These are phyloP conservation scores for Pharus latifolius DNA, from an alignment of 176 grass and related monocot species.

Conservation along the genomic window DNA sequence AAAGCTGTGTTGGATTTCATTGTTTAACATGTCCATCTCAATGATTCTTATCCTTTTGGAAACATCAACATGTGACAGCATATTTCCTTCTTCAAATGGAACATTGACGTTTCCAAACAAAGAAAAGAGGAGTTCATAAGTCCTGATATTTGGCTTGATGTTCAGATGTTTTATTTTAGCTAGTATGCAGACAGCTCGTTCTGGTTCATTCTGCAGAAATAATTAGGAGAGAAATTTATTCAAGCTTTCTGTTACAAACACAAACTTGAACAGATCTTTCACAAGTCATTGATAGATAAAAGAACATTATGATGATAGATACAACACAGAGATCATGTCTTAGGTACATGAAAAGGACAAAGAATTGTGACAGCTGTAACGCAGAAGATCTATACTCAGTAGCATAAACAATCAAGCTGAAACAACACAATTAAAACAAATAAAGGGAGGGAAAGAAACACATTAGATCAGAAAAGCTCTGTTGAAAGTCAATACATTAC, in stretches of 20 bases:
- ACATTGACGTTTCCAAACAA: slow-evolving; percentile 68
- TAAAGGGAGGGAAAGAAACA: background rate
- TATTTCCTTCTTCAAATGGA: slow-evolving; percentile 85
- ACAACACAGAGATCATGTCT: background rate
- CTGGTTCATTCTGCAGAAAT: slow-evolving; percentile 61
- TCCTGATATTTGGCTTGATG: slow-evolving; percentile 53
- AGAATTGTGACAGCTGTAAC: background rate
- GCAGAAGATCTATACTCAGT: background rate
- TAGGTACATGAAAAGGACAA: background rate
- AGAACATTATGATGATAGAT: background rate
- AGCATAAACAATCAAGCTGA: background rate
- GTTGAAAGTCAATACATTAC: slow-evolving; percentile 32
- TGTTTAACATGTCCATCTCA: slow-evolving; percentile 72
- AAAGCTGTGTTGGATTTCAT: slow-evolving; percentile 62
- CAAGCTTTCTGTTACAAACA: background rate
- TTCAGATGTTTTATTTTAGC: slow-evolving; percentile 59
- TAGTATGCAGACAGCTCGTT: slow-evolving; percentile 62
- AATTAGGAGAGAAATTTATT: background rate
- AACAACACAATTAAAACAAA: background rate
- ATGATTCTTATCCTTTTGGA: slow-evolving; percentile 77
- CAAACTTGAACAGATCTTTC: background rate
- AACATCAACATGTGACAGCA: slow-evolving; percentile 68
- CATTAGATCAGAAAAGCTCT: slow-evolving; percentile 15
- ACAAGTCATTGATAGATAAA: background rate
- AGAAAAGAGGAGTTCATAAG: slow-evolving; percentile 70